A percentile compares a stretch with the other conserved stretches of the same genome.
Conservation (phyloP, 2,329 filamentous ascomycete genomes). For the Tolypocladium capitatum region DNA sequence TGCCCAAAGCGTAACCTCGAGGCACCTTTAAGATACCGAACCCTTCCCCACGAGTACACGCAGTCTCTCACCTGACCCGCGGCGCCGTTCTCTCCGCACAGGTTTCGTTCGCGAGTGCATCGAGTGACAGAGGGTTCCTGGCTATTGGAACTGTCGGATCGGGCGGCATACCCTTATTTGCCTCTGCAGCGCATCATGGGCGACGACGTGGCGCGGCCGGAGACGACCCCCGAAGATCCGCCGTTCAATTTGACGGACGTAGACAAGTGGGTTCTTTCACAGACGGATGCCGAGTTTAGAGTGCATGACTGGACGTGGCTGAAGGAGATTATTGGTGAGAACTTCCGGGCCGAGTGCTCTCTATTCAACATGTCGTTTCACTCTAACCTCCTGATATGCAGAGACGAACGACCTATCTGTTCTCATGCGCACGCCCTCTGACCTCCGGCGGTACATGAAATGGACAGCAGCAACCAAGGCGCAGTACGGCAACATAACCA, state of each 20-base stretch:
- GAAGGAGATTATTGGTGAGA: conserved; percentile 49
- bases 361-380: background rate
- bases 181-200: conserved; percentile 23
- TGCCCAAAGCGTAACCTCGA: no score
- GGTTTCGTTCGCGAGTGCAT: no score
- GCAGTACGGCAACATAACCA: conserved; percentile 66
- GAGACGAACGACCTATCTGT: conserved; percentile 51
- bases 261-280: conserved; percentile 44
- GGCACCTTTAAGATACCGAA: no score
- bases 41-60: no score
- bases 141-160: background rate
- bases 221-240: conserved; percentile 21
- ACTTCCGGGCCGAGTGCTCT: background rate
- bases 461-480: conserved; percentile 59
- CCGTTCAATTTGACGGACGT: conserved; percentile 47
- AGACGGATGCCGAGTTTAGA: conserved; percentile 57
- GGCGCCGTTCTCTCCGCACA: no score
- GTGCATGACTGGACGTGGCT: conserved; percentile 64
- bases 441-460: conserved; percentile 65
- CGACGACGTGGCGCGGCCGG: conserved; percentile 11
- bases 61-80: no score
- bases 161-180: background rate
- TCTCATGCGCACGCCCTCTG: conserved; percentile 69
- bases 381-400: conserved; percentile 10
- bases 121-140: background rate